These are phyloP conservation scores for Nicotiana sylvestris DNA, from an alignment of 257 asterid genomes.

Conservation along the genomic window DNA sequence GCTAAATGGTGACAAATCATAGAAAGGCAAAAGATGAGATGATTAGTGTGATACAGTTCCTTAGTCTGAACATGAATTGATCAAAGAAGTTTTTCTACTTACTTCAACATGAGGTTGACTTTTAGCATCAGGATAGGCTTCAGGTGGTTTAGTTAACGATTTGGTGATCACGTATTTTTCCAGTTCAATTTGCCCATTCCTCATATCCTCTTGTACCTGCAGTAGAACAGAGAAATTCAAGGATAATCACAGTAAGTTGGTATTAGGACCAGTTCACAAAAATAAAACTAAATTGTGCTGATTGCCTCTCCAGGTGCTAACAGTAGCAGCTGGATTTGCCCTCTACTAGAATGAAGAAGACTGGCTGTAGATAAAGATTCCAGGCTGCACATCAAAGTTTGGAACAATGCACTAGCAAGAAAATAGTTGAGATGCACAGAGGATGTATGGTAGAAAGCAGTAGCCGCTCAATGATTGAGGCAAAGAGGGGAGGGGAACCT, in stretches of 20 bases:
- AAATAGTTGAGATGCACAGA: constrained; percentile 6
- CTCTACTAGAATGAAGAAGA: background rate
- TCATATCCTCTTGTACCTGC: constrained; percentile 91
- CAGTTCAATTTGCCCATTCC: constrained; percentile 78
- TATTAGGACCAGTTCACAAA: background rate
- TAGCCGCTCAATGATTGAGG: constrained; percentile 1
- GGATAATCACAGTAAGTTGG: background rate
- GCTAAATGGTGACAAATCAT: constrained; percentile 8
- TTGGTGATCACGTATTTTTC: constrained; percentile 88
- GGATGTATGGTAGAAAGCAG: background rate
- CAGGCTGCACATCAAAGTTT: background rate
- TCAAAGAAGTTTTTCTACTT: constrained; percentile 23
- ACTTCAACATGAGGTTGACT: constrained; percentile 98
- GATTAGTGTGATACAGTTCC: background rate
- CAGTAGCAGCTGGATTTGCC: background rate
- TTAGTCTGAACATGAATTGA: background rate
- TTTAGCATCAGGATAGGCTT: constrained; percentile 92
- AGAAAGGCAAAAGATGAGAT: background rate
- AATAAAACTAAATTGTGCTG: background rate
- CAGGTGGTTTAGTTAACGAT: constrained; percentile 90
- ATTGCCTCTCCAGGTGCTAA: background rate
- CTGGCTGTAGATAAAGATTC: background rate
- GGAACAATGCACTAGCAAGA: background rate
- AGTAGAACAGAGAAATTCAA: constrained; percentile 2
- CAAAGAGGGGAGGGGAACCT: background rate